Evolutionary conservation across 495 filamentous ascomycete genomes (phyloP), one percentile per base, ranked within the genome.

Genomic region (Neurospora terricola): DNA sequence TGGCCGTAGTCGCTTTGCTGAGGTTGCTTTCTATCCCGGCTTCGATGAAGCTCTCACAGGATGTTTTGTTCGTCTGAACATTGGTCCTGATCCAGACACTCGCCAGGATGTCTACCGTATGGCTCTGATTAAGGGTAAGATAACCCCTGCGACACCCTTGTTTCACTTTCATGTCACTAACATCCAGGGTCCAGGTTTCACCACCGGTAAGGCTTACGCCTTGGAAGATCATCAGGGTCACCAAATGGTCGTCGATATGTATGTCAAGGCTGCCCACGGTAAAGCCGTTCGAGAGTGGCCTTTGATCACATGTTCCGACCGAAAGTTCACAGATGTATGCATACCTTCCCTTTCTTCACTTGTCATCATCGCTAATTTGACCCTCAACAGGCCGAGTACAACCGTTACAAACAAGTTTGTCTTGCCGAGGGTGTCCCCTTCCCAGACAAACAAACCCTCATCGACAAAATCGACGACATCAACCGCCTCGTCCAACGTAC

Each of bases 1-100:
- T 73, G 93, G 94, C 27, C 88, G 96, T 40, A 89, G 84, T 73
- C 91, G 92, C 76, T 94, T 98, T 76, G 90, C 90, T 6, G 88
- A 92, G 77, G 90, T 97, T 54, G 96, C 93, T 84, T 97, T 96
- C 84, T 93, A 92, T 74, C 96, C 96, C 27, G 91, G 90, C 12
- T 97, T 99, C 72, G 91, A 94, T 21, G 86, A 93, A 39, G 87
- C 90, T 38, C 90, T 98, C 72, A 88, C 86, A 43, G 88, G 87
- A 69, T 96, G 93, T 81, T 97, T 91, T 80, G 89, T 88, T 36
- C 92, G 96, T 70, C 87, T 97, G 79, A 92, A 89, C 73, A 87
- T 96, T 75, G 93, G 93, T 30, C 84, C 89, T 18, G 89, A 94
- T 76, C 83, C 85, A 30, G 85, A 89, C 14, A 93, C 86, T 8